phyloP scores from a whole-genome alignment of 495 filamentous ascomycete species.

The Physcia stellaris region DNA sequence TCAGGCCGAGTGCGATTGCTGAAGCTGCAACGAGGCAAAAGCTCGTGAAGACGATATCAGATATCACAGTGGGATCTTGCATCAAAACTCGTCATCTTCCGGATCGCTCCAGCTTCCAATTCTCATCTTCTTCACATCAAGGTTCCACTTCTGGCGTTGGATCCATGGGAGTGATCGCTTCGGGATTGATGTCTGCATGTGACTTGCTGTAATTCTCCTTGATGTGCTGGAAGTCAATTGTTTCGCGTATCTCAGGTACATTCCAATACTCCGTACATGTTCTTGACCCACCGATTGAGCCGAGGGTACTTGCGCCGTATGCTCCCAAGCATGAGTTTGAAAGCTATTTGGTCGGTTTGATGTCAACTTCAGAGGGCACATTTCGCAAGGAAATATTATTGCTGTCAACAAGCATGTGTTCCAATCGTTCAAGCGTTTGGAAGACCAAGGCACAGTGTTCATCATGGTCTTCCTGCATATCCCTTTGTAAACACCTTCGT shows the following conservation, averaged over 20 bases:
- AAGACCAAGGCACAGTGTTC: conserved; percentile 31
- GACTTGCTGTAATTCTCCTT: conserved; percentile 37
- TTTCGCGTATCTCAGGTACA: conserved; percentile 32
- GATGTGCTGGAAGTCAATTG: conserved; percentile 44
- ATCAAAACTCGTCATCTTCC: too few relatives aligned
- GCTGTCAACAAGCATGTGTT: conserved; percentile 31
- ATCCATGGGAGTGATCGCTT: too few relatives aligned
- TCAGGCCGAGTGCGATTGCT: too few relatives aligned
- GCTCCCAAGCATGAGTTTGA: conserved; percentile 37
- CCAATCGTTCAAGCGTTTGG: conserved; percentile 36
- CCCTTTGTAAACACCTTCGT: conserved; percentile 40
- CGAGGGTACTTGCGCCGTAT: conserved; percentile 40
- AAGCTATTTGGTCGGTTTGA: too few relatives aligned
- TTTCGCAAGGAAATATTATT: too few relatives aligned
- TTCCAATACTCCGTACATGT: conserved; percentile 40
- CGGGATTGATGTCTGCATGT: background rate
- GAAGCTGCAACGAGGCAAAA: too few relatives aligned
- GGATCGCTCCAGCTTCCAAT: too few relatives aligned
- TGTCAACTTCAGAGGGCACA: conserved; percentile 36
- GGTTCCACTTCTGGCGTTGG: too few relatives aligned
- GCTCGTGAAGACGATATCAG: too few relatives aligned
- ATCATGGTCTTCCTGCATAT: conserved; percentile 33
- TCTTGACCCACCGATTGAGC: conserved; percentile 37
- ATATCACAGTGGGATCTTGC: too few relatives aligned
- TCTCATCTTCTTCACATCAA: conserved; percentile 7